Base-by-base conservation (phyloP, 1,284 basidiomycete species). In the Ganoderma sp. region DNA sequence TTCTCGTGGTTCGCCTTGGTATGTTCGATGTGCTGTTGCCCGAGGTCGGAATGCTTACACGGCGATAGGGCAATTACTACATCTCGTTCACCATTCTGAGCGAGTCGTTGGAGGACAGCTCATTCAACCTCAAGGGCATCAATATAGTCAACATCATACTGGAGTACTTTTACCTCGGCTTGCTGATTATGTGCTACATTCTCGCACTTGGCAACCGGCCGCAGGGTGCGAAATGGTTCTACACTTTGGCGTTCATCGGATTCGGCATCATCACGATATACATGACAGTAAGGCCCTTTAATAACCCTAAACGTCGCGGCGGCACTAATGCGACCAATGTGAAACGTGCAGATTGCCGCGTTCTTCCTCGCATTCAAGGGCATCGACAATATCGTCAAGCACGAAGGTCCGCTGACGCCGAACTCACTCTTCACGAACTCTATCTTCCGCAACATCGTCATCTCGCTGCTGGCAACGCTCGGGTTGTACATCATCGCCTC, bases 1-100 rank as follows among this genome's bases (percentile, higher is more conserved):
- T 98, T 98, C 77, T 90, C 93, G 19, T 98, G 96, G 96, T 97
- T 97, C 72, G 86, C 91, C 10, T 83, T 97, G 63, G 94, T 94
- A 76, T 75, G 87, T 79, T 15, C 12, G 39, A 42, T 15, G 12
- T 28, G 1, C 58, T 19, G 22, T 60, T 9, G 9, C 28, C n/a
- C 32, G 25, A 15, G n/a, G 15, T 25, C 28, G 22, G 41, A 19
- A n/a, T 28, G 43, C 10, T 67, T 12, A 61, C 34, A n/a, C 2
- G 3, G 3, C 64, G 25, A 66, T 67, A 94, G 88, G 95, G 91
- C 0, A 97, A 97, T 78, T 97, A 91, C 76, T 97, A 92, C 80
- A 95, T 97, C 72, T 90, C 94, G 1, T 96, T 96, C 80, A 81
- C 87, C 57, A 91, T 97, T 74, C 84, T 97, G 54, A 89, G 89